Conservation (phyloP, 495 filamentous ascomycete species). For the Penicillium maclennaniae region DNA sequence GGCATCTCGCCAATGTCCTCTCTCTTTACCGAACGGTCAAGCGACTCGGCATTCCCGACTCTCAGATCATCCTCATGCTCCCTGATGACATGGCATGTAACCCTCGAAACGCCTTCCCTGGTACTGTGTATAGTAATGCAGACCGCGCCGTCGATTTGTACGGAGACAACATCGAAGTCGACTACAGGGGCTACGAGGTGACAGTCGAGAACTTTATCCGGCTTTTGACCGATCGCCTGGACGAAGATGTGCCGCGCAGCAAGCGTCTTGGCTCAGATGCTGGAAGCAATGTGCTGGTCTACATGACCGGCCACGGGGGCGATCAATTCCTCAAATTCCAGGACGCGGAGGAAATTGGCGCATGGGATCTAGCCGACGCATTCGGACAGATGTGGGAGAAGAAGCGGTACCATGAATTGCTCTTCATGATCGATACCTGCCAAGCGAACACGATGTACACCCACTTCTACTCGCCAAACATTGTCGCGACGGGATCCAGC, state of each 20-base stretch:
- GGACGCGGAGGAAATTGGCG: conserved; percentile 94
- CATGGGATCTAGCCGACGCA: conserved; percentile 92
- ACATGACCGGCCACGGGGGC: conserved; percentile 99
- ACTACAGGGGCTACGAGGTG: conserved; percentile 96
- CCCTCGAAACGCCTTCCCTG: conserved; percentile 94
- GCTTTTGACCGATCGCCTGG: conserved; percentile 86
- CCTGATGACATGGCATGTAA: conserved; percentile 99
- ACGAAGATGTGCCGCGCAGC: conserved; percentile 87
- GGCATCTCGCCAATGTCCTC: conserved; percentile 94
- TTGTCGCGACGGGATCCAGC: conserved; percentile 90
- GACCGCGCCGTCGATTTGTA: conserved; percentile 94
- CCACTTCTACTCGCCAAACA: conserved; percentile 95
- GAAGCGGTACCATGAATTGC: conserved; percentile 88
- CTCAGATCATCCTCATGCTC: conserved; percentile 98
- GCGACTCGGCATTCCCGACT: conserved; percentile 94
- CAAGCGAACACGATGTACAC: conserved; percentile 99
- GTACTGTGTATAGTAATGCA: conserved; percentile 97
- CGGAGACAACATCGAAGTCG: conserved; percentile 98
- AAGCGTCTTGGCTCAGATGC: conserved; percentile 90
- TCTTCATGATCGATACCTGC: conserved; percentile 99
- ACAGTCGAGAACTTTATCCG: conserved; percentile 99
- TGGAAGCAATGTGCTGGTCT: conserved; percentile 92
- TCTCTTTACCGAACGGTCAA: conserved; percentile 98
- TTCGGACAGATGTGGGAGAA: conserved; percentile 99
- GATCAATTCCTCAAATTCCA: conserved; percentile 99